phyloP scores from a whole-genome alignment of 164 flowering plant species.

The Taxillus chinensis region DNA sequence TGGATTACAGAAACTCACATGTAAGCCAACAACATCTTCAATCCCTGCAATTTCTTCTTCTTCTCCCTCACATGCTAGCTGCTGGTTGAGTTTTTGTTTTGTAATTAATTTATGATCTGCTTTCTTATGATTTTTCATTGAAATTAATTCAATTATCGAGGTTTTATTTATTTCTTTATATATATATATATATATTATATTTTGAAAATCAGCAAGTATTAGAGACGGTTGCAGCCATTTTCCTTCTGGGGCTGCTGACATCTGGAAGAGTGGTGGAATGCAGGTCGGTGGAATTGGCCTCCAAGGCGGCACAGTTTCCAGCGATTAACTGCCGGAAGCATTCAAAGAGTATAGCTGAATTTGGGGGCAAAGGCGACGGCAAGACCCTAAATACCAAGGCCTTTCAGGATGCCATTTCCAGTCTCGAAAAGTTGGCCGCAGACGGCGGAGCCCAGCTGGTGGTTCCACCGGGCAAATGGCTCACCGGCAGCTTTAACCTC shows the following conservation, averaged over 20 bases:
- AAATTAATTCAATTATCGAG: too few relatives aligned
- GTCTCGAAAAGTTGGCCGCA: not conserved
- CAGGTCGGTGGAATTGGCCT: not conserved
- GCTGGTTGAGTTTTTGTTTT: too few relatives aligned
- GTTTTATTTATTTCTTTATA: too few relatives aligned
- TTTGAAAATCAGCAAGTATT: not conserved
- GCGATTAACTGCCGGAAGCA: not conserved
- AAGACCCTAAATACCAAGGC: not conserved
- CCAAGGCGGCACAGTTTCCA: not conserved
- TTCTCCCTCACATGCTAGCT: too few relatives aligned
- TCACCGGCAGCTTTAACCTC: not conserved
- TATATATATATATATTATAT: too few relatives aligned
- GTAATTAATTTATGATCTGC: too few relatives aligned
- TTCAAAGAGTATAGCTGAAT: not conserved
- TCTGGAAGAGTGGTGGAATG: not conserved
- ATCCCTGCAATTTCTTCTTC: too few relatives aligned
- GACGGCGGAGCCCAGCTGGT: conserved; percentile 1
- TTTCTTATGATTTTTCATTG: too few relatives aligned
- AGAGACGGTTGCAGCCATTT: not conserved
- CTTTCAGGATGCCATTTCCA: not conserved
- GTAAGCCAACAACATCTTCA: too few relatives aligned
- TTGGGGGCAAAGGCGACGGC: not conserved
- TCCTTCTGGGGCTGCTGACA: not conserved
- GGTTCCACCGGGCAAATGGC: not conserved
- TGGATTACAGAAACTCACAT: too few relatives aligned